phyloP scores from a whole-genome alignment of 1,284 basidiomycete species.

The Heimioporus retisporus region DNA sequence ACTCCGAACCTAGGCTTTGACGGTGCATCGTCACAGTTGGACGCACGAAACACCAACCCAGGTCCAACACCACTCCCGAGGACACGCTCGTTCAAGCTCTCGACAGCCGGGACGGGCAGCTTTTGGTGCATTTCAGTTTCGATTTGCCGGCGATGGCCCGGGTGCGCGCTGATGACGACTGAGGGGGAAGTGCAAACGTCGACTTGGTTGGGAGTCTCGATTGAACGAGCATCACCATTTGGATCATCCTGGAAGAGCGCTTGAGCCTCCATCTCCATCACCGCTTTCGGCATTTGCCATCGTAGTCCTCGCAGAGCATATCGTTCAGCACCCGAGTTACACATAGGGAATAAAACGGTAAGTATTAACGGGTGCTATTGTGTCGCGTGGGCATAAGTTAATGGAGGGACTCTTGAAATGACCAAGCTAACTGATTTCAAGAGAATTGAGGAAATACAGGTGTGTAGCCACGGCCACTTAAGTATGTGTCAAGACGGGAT shows the following conservation, averaged over 20 bases:
- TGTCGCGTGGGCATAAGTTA: too few species aligned
- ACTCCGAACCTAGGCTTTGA: constrained; percentile 29
- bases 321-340: constrained; percentile 16
- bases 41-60: constrained; percentile 66
- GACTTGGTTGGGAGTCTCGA: constrained; percentile 47
- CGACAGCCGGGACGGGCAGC: constrained; percentile 53
- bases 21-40: constrained; percentile 30
- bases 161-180: constrained; percentile 32
- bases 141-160: constrained; percentile 39
- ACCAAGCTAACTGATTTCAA: too few species aligned
- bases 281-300: constrained; percentile 71
- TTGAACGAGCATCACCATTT: constrained; percentile 15
- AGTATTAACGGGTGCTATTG: too few species aligned
- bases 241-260: constrained; percentile 6
- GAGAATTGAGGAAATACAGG: too few species aligned
- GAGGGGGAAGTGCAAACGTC: constrained; percentile 49
- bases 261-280: constrained; percentile 44
- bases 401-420: too few species aligned
- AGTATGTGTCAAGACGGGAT: too few species aligned
- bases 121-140: constrained; percentile 65
- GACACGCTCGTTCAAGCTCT: constrained; percentile 55
- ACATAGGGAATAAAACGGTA: too few species aligned
- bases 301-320: constrained; percentile 82
- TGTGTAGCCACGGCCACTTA: too few species aligned
- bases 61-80: constrained; percentile 72